Conservation (phyloP, 257 asterid genomes). For the Linaria vulgaris region DNA sequence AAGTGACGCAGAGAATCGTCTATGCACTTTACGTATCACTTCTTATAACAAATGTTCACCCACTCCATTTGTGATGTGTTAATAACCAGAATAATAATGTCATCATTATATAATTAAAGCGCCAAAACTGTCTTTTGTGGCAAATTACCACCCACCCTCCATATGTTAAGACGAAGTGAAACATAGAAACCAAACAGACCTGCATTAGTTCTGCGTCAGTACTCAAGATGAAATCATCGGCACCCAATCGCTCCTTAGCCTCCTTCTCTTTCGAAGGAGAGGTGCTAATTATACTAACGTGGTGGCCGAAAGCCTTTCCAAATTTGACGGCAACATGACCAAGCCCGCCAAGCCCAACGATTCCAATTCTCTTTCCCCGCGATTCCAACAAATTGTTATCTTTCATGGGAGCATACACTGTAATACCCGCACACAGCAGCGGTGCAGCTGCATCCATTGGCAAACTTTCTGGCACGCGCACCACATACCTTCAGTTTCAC, state of each 20-base stretch:
- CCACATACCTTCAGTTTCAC: slow-evolving; percentile 57
- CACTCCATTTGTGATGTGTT: no score
- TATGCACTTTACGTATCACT: no score
- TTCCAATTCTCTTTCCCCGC: slow-evolving; percentile 48
- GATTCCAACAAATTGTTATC: slow-evolving; percentile 52
- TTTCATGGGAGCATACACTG: slow-evolving; percentile 67
- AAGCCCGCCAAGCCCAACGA: slow-evolving; percentile 75
- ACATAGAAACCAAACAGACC: slow-evolving; percentile 34
- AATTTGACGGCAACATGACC: slow-evolving; percentile 87
- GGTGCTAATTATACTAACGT: slow-evolving; percentile 78
- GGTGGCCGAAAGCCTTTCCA: slow-evolving; percentile 78
- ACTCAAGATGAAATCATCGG: slow-evolving; percentile 76
- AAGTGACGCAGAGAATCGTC: no score
- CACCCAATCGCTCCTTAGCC: slow-evolving; percentile 62
- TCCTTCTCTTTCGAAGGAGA: slow-evolving; percentile 82
- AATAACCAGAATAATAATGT: no score
- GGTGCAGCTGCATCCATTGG: slow-evolving; percentile 93
- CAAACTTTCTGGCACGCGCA: slow-evolving; percentile 63
- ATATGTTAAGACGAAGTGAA: no score
- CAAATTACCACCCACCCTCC: no score
- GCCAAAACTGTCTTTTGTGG: no score
- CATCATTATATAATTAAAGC: no score
- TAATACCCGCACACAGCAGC: slow-evolving; percentile 72
- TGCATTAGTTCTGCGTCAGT: slow-evolving; percentile 57
- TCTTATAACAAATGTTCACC: no score